These are phyloP conservation scores for Coemansia sp. DNA, from an alignment of 371 early-diverging fungal species.

Conservation along the genomic window DNA sequence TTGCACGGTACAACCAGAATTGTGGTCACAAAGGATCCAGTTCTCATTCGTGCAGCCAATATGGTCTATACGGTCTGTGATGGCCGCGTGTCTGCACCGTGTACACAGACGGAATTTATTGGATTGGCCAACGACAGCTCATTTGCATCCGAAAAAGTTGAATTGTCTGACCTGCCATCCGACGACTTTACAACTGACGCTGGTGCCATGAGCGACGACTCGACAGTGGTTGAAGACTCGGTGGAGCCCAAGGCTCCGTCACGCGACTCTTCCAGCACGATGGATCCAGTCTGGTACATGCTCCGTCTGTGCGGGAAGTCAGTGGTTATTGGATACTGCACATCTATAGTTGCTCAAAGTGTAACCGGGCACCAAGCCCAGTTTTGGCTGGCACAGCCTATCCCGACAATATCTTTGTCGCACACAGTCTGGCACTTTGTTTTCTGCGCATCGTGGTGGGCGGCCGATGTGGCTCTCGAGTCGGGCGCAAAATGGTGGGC, in stretches of 20 bases:
- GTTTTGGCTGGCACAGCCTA: slow-evolving; percentile 31
- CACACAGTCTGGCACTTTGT: slow-evolving; percentile 12
- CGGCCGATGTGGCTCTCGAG: slow-evolving; percentile 21
- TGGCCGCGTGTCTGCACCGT: slow-evolving; percentile 1
- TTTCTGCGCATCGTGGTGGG: slow-evolving; percentile 24
- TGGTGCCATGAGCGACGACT: background rate
- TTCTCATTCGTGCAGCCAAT: slow-evolving; percentile 13
- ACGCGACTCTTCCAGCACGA: too few species aligned
- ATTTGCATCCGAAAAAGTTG: too few species aligned
- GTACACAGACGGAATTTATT: background rate
- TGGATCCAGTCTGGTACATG: slow-evolving; percentile 28
- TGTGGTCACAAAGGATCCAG: slow-evolving; percentile 14
- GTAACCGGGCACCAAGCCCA: slow-evolving; percentile 15
- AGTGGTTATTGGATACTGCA: background rate
- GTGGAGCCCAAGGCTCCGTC: background rate
- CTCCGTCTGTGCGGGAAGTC: slow-evolving; percentile 29
- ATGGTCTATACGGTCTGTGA: slow-evolving; percentile 16
- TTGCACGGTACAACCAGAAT: slow-evolving; percentile 13
- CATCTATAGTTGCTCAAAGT: slow-evolving; percentile 27
- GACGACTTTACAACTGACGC: background rate
- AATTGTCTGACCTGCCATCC: background rate
- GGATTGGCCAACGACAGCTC: background rate
- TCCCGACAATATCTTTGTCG: background rate
- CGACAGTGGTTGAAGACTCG: background rate
- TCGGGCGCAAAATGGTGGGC: slow-evolving; percentile 27